Conservation (phyloP, 805 yeast species). For the Suhomyces kilbournensis region DNA sequence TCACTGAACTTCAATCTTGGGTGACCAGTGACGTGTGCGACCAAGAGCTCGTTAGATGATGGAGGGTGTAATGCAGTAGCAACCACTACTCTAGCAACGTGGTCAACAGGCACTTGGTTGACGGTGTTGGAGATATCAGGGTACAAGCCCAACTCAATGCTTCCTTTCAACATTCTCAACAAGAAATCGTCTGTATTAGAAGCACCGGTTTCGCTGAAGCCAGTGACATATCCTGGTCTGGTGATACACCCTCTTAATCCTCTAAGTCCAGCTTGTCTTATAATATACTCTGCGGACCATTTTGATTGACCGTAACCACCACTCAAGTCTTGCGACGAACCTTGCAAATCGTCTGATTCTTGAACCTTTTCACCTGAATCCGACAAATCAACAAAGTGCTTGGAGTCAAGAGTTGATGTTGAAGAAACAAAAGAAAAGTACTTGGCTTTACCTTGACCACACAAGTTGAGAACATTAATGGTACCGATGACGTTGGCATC, state of each 20-base stretch:
- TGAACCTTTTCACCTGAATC: conserved; percentile 77
- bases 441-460: conserved; percentile 80
- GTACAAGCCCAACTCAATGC: conserved; percentile 78
- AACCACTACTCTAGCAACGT: conserved; percentile 87
- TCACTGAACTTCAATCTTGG: conserved; percentile 84
- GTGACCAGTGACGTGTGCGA: conserved; percentile 96
- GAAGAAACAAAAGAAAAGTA: conserved; percentile 90
- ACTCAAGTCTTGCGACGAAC: conserved; percentile 78
- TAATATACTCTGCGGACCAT: conserved; percentile 93
- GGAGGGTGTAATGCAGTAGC: conserved; percentile 84
- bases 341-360: conserved; percentile 80
- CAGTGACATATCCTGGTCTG: conserved; percentile 96
- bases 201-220: conserved; percentile 79
- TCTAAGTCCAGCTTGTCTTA: conserved; percentile 80
- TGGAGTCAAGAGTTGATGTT: conserved; percentile 87
- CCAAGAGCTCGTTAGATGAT: conserved; percentile 49
- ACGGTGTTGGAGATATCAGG: conserved; percentile 87
- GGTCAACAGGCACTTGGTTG: conserved; percentile 97
- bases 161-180: conserved; percentile 90
- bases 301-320: conserved; percentile 97
- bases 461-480: conserved; percentile 73
- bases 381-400: conserved; percentile 72
- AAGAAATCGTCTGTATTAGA: conserved; percentile 96
- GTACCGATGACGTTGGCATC: conserved; percentile 93
- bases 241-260: conserved; percentile 88